Evolutionary conservation across 352 stramenopile genomes (phyloP).

Genomic region (Phytophthora pseudosyringae): DNA sequence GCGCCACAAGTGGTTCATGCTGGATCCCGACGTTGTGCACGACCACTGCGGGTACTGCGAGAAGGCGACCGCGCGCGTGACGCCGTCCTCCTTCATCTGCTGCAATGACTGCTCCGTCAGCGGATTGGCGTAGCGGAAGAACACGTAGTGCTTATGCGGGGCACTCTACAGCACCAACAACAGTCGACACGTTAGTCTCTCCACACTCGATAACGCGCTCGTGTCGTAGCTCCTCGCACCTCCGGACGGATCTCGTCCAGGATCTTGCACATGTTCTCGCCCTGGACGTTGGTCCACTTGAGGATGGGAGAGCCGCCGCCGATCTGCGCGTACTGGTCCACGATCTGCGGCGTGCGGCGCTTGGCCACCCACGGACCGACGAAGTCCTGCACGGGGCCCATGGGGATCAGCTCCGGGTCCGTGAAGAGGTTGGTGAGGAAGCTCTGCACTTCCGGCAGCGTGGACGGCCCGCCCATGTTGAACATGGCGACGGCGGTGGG

Average conservation of each 20-base stretch:
- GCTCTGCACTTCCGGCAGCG: constrained; percentile 93
- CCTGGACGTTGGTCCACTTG: constrained; percentile 97
- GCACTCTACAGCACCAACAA: constrained; percentile 54
- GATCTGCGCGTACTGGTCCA: constrained; percentile 96
- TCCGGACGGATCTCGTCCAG: constrained; percentile 90
- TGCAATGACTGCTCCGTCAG: constrained; percentile 97
- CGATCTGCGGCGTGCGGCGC: constrained; percentile 94
- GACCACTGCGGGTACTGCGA: constrained; percentile 98
- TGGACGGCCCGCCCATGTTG: constrained; percentile 98
- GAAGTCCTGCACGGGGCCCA: constrained; percentile 89
- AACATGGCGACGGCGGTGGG: constrained; percentile 91
- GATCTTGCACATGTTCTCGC: constrained; percentile 89
- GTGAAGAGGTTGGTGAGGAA: constrained; percentile 99
- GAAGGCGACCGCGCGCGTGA: constrained; percentile 97
- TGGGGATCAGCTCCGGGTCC: constrained; percentile 98
- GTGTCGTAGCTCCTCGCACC: constrained; percentile 34
- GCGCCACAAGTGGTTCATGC: constrained; percentile 92
- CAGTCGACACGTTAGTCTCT: constrained; percentile 10
- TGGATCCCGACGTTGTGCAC: constrained; percentile 97
- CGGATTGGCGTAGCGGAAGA: constrained; percentile 98
- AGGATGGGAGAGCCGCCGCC: constrained; percentile 98
- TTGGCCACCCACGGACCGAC: constrained; percentile 84
- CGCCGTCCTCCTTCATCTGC: constrained; percentile 94
- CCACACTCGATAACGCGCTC: not conserved
- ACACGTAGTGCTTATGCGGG: constrained; percentile 96